A percentile compares a stretch with the other conserved stretches of the same genome.
Conservation (phyloP, 2,329 filamentous ascomycete species). For the Chrysoporthe puriensis region DNA sequence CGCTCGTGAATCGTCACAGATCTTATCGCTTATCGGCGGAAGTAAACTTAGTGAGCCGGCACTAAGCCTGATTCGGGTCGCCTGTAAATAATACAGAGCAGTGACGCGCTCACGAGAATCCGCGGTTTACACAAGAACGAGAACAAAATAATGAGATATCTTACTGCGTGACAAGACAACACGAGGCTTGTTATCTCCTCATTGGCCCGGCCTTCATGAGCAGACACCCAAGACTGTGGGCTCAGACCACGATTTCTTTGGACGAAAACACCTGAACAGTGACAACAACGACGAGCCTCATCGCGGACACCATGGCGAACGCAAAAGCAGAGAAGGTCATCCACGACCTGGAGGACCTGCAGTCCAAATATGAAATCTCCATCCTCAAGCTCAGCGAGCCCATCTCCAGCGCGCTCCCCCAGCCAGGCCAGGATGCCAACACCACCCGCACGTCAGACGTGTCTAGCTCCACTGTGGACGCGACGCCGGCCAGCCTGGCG, state of each 20-base stretch:
- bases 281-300: too few species aligned
- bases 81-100: neutral
- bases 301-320: constrained; percentile 37
- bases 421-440: constrained; percentile 40
- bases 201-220: neutral
- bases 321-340: constrained; percentile 46
- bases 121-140: neutral
- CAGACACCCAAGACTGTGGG: neutral
- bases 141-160: neutral
- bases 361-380: constrained; percentile 64
- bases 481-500: constrained; percentile 75
- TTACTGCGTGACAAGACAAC: neutral
- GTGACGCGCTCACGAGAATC: neutral
- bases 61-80: neutral
- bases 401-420: constrained; percentile 59
- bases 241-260: neutral
- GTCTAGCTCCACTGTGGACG: constrained; percentile 66
- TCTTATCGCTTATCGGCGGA: constrained; percentile 14
- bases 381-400: constrained; percentile 79
- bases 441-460: constrained; percentile 70
- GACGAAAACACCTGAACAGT: neutral
- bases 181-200: neutral
- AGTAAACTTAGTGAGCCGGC: neutral
- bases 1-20: neutral
- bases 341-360: constrained; percentile 55